Conservation (phyloP, 2,329 filamentous ascomycete genomes). For the Fusarium compactum region DNA sequence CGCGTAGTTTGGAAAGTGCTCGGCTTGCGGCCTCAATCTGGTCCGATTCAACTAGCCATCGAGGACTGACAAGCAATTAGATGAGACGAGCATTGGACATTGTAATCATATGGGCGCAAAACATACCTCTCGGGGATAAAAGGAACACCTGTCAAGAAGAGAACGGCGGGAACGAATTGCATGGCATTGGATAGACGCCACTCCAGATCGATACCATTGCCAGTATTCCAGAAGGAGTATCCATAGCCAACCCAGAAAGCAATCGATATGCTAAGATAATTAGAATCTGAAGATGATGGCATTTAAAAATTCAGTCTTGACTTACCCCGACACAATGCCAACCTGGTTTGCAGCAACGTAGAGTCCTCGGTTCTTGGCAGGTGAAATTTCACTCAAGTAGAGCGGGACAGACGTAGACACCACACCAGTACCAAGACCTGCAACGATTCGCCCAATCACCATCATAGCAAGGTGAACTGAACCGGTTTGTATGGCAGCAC, state of each 20-base stretch:
- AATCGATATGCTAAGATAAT: conserved; percentile 7
- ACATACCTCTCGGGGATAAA: conserved; percentile 24
- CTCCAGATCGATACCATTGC: conserved; percentile 15
- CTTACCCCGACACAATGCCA: conserved; percentile 24
- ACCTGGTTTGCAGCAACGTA: conserved; percentile 26
- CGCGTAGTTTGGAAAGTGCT: conserved; percentile 1
- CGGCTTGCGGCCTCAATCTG: conserved; percentile 17
- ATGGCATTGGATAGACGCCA: conserved; percentile 21
- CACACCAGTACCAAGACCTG: conserved; percentile 17
- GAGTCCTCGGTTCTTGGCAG: conserved; percentile 15
- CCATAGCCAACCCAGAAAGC: conserved; percentile 28
- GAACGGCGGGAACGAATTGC: conserved; percentile 18
- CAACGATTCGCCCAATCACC: conserved; percentile 16
- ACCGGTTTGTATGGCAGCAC: conserved; percentile 25
- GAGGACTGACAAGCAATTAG: background rate
- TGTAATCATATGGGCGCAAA: accelerated
- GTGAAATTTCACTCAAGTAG: conserved; percentile 21
- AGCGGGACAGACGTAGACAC: conserved; percentile 19
- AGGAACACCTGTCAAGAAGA: conserved; percentile 8
- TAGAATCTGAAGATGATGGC: background rate
- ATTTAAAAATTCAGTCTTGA: accelerated
- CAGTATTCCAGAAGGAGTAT: conserved; percentile 22
- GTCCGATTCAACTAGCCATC: conserved; percentile 25
- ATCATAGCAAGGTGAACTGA: conserved; percentile 27
- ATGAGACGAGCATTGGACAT: accelerated